Conservation (phyloP, 345 rosid species). For the Brassica napus region DNA sequence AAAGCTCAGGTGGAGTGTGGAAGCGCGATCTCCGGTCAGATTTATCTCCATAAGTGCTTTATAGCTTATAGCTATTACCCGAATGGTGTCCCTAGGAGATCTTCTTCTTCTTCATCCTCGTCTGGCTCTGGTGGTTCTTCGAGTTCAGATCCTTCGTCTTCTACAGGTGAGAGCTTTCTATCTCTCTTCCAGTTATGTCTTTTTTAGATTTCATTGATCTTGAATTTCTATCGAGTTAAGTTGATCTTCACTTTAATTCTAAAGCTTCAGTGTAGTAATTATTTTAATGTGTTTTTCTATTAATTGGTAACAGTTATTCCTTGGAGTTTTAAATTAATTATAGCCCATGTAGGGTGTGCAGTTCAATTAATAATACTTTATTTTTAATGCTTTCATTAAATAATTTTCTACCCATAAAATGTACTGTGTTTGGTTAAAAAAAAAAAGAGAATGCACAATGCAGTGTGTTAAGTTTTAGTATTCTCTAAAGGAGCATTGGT, state of each 20-base stretch:
- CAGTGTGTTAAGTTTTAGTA: not conserved
- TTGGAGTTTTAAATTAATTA: conserved; percentile 24
- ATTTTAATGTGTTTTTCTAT: not conserved
- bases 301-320: conserved; percentile 34
- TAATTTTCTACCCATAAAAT: not conserved
- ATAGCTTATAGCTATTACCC: conserved; percentile 80
- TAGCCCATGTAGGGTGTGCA: not conserved
- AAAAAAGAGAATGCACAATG: not conserved
- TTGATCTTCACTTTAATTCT: not conserved
- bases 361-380: conserved; percentile 12
- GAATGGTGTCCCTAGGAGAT: conserved; percentile 78
- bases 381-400: conserved; percentile 6
- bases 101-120: conserved; percentile 54
- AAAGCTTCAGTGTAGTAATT: not conserved
- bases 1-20: conserved; percentile 98
- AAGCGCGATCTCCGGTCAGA: conserved; percentile 74
- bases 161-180: conserved; percentile 40
- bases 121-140: conserved; percentile 49
- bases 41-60: conserved; percentile 88
- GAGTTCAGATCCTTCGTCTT: conserved; percentile 38
- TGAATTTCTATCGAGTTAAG: not conserved
- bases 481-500: not conserved
- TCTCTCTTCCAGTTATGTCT: not conserved
- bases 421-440: not conserved
- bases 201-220: not conserved